A percentile compares a stretch with the other conserved stretches of the same genome.
Evolutionary conservation across 768 basidiomycete genomes (phyloP).

Genomic region (Leccinum aurantiacum): DNA sequence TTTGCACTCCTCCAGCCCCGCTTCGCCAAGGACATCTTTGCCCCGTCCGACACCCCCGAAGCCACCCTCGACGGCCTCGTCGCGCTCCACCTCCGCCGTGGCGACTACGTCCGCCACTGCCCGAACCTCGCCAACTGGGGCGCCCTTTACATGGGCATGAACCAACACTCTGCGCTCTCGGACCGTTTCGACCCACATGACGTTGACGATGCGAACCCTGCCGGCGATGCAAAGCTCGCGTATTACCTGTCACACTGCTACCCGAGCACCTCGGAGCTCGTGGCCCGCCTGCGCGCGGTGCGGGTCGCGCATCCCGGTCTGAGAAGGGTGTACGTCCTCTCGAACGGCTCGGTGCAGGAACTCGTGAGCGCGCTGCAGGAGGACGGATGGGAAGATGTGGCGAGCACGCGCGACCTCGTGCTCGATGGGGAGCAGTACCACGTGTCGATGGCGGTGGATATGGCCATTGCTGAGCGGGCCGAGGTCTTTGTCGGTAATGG

Average conservation of each 20-base stretch:
- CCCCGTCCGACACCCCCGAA: slow-evolving; percentile 14
- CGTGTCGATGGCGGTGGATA: slow-evolving; percentile 56
- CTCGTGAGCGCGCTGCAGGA: slow-evolving; percentile 36
- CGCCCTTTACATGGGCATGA: slow-evolving; percentile 49
- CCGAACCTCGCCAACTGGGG: slow-evolving; percentile 47
- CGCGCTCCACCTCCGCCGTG: slow-evolving; percentile 57
- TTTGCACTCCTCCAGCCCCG: slow-evolving; percentile 41
- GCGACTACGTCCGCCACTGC: slow-evolving; percentile 62
- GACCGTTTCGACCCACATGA: slow-evolving; percentile 41
- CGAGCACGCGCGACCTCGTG: slow-evolving; percentile 40
- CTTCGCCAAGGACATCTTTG: slow-evolving; percentile 24
- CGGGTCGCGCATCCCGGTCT: slow-evolving; percentile 33
- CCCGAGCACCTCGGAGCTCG: slow-evolving; percentile 41
- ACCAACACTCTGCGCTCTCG: slow-evolving; percentile 39
- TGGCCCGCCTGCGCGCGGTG: slow-evolving; percentile 37
- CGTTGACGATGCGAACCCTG: background rate
- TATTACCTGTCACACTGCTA: slow-evolving; percentile 4
- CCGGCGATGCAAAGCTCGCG: background rate
- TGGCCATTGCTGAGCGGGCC: slow-evolving; percentile 57
- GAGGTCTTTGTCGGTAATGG: slow-evolving; percentile 65
- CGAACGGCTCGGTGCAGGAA: slow-evolving; percentile 50
- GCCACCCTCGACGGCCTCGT: slow-evolving; percentile 43
- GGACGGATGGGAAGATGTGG: slow-evolving; percentile 54
- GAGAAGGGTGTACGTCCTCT: slow-evolving; percentile 46
- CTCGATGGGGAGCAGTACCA: slow-evolving; percentile 47